Base-by-base conservation (phyloP, 352 stramenopile genomes). In the Globisporangium emineosum region DNA sequence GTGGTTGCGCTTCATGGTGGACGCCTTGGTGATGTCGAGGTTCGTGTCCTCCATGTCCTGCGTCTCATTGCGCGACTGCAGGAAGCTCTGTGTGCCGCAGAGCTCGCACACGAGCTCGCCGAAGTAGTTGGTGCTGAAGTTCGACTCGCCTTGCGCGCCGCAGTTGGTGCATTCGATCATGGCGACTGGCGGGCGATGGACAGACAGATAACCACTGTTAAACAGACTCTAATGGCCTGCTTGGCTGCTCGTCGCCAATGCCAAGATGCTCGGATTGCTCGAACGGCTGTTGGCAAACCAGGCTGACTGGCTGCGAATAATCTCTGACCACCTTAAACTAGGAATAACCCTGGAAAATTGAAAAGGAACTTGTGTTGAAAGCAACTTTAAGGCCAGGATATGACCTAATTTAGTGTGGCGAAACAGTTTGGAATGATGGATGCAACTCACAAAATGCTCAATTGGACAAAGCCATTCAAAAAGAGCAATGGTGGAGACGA, bases 121-220 rank as follows among this genome's bases (percentile, higher is more conserved):
- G 30, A 91, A 89, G 73, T 88, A 90, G 68, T 95, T 95, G 47
- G 72, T 80, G 69, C 83, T 91, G 69, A 95, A 95, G 70, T 88
- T 88, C 57, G 67, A 61, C 64, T 93, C 86, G 64, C 86, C 86
- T 62, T 74, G 63, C 51, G 83, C 86, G 63, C 86, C 84, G 67
- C 86, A 95, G 50, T 71, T 93, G 58, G 77, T 77, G 73, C 86
- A 95, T 62, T 86, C 81, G 68, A 93, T 69, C 78, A 85, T 88
- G n/a, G 21, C n/a, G 43, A 10, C 7, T 5, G 33, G 17, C 5
- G 33, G 33, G 33, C 33, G 37, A 45, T 19, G n/a, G 37, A 19
- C 15, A 43, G 37, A n/a, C 15, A 42, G 35, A 43, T 5, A 43
- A 15, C 19, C 15, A 37, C 8, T 17, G 37, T 10, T 45, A 45